phyloP scores from a whole-genome alignment of 176 grass and related monocot species.

The maize (Zea mays) region Zm-B73-REFERENCE-NAM-5.0 NC_050098.1:26311501-26312000 shows the following conservation, averaged over 20 bases:
- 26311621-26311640: background rate
- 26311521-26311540: conserved; percentile 34
- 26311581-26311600: background rate
- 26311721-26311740: conserved; percentile 10
- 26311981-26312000: conserved; percentile 48
- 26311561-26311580: background rate
- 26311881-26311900: conserved; percentile 41
- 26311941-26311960: conserved; percentile 59
- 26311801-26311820: conserved; percentile 53
- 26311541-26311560: background rate
- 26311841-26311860: conserved; percentile 59
- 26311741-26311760: conserved; percentile 1
- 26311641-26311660: background rate
- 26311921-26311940: conserved; percentile 47
- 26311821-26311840: conserved; percentile 65
- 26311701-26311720: conserved; percentile 13
- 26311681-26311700: conserved; percentile 26
- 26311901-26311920: conserved; percentile 53
- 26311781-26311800: background rate
- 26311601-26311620: background rate
- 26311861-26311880: conserved; percentile 56
- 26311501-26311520: background rate
- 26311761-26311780: background rate
- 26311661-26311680: background rate
- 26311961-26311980: conserved; percentile 71